phyloP scores from a whole-genome alignment of 1,139 yeast species.

The Lodderomyces margitis region DNA sequence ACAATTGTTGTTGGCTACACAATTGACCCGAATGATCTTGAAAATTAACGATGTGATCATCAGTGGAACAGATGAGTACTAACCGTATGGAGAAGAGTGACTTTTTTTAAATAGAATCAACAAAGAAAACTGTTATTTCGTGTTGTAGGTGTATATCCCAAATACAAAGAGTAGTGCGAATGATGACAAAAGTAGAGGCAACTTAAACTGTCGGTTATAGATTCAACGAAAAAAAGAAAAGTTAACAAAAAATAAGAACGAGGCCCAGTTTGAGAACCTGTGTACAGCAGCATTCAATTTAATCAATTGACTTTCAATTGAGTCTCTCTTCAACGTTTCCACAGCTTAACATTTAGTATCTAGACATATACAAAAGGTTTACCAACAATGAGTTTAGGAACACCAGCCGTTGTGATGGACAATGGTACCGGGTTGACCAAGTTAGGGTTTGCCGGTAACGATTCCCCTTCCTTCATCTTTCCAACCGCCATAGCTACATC shows the following conservation, averaged over 20 bases:
- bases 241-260: too few species aligned
- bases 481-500: conserved; percentile 97
- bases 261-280: too few species aligned
- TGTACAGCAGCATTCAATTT: too few species aligned
- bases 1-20: conserved; percentile 92
- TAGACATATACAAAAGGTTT: not conserved
- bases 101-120: not conserved
- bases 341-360: too few species aligned
- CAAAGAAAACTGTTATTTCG: not conserved
- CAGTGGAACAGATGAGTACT: conserved; percentile 78
- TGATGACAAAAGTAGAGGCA: not conserved
- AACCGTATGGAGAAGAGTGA: not conserved
- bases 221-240: not conserved
- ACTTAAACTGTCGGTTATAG: not conserved
- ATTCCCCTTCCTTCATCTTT: conserved; percentile 93
- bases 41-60: conserved; percentile 95
- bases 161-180: not conserved
- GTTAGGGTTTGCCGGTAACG: conserved; percentile 98
- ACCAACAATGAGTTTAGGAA: conserved; percentile 59
- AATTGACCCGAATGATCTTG: conserved; percentile 93
- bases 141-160: not conserved
- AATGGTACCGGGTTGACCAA: conserved; percentile 98
- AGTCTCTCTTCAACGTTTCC: too few species aligned
- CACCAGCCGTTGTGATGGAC: conserved; percentile 97
- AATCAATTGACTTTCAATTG: not conserved